Evolutionary conservation across 371 early-diverging fungal genomes (phyloP).

Genomic region (Thermomucor indicae-seudaticae): DNA sequence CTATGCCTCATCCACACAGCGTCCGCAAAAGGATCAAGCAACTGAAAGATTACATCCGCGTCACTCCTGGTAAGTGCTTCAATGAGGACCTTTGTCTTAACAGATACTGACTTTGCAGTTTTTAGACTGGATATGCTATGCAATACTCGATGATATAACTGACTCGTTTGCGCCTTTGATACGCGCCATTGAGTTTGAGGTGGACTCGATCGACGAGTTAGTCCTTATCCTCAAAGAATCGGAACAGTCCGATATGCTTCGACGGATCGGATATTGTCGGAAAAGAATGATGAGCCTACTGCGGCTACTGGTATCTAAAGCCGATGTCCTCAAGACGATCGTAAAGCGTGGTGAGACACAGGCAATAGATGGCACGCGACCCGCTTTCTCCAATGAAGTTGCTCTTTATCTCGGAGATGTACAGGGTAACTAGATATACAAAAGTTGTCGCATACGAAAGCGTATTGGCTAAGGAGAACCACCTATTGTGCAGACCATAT

Average conservation of each 20-base stretch:
- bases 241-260: slow-evolving; percentile 85
- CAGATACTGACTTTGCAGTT: neutral
- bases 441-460: neutral
- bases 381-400: slow-evolving; percentile 58
- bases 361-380: slow-evolving; percentile 30
- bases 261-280: slow-evolving; percentile 81
- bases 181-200: slow-evolving; percentile 79
- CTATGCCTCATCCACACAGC: slow-evolving; percentile 68
- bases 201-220: slow-evolving; percentile 87
- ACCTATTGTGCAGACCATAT: slow-evolving; percentile 72
- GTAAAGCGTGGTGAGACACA: slow-evolving; percentile 71
- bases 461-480: neutral
- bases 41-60: slow-evolving; percentile 59
- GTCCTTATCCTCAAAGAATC: slow-evolving; percentile 86
- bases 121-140: slow-evolving; percentile 88
- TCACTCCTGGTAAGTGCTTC: slow-evolving; percentile 56
- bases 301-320: slow-evolving; percentile 70
- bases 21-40: slow-evolving; percentile 76
- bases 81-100: no score
- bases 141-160: slow-evolving; percentile 80
- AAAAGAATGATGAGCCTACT: slow-evolving; percentile 77
- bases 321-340: slow-evolving; percentile 77
- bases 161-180: slow-evolving; percentile 82
- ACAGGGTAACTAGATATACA: slow-evolving; percentile 48
- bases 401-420: slow-evolving; percentile 89